A percentile compares a stretch with the other conserved stretches of the same genome.
Evolutionary conservation across 2,329 filamentous ascomycete species (phyloP).

Genomic region (Fusarium humuli): DNA sequence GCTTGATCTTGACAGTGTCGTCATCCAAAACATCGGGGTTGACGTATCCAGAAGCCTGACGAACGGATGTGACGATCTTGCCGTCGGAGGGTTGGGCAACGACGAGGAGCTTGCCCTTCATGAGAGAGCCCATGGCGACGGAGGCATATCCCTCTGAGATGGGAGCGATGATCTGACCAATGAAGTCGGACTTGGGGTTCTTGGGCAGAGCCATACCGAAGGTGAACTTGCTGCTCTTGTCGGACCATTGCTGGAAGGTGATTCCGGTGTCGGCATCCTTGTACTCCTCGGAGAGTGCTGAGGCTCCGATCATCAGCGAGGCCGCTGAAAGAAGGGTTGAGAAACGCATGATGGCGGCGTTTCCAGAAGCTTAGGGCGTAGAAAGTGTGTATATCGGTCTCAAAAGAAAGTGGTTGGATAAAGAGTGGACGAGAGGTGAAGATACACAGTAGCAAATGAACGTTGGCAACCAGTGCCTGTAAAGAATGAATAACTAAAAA

Average conservation of each 20-base stretch:
- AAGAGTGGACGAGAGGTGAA: slow-evolving; percentile 6
- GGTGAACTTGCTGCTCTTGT: slow-evolving; percentile 58
- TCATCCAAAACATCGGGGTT: slow-evolving; percentile 70
- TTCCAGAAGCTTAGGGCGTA: background rate
- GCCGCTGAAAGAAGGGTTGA: slow-evolving; percentile 34
- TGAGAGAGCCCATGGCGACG: slow-evolving; percentile 65
- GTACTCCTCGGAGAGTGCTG: slow-evolving; percentile 46
- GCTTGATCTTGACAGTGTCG: slow-evolving; percentile 59
- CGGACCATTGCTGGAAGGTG: slow-evolving; percentile 63
- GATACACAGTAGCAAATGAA: slow-evolving; percentile 26
- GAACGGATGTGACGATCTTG: slow-evolving; percentile 67
- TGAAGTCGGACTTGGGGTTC: slow-evolving; percentile 66
- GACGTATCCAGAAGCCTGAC: slow-evolving; percentile 68
- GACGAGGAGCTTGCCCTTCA: slow-evolving; percentile 69
- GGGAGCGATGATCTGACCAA: slow-evolving; percentile 65
- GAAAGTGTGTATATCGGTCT: slow-evolving; percentile 4
- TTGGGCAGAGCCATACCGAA: slow-evolving; percentile 67
- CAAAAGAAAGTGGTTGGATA: background rate
- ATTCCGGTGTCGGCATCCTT: slow-evolving; percentile 64
- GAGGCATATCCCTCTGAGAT: slow-evolving; percentile 63
- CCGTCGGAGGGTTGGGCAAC: slow-evolving; percentile 67
- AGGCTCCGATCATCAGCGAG: slow-evolving; percentile 30
- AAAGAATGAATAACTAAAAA: slow-evolving; percentile 25
- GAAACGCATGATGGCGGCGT: slow-evolving; percentile 32
- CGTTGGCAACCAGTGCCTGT: slow-evolving; percentile 34